Evolutionary conservation across 2,329 filamentous ascomycete genomes (phyloP).

Genomic region (Talaromyces albobiverticillius): DNA sequence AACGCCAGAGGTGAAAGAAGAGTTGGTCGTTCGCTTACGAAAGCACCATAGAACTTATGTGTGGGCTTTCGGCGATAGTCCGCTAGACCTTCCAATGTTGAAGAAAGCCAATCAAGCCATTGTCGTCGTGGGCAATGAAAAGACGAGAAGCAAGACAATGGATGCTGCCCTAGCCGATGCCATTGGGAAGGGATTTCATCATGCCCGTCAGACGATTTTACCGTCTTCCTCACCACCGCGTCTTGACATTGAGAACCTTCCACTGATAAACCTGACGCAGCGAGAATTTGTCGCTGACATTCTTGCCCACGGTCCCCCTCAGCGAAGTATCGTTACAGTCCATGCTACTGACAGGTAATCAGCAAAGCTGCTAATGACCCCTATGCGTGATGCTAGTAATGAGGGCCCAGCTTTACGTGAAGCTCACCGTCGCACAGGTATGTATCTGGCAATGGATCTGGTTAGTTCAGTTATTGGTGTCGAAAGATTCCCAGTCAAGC

Average conservation of each 20-base stretch:
- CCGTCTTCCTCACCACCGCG: constrained; percentile 40
- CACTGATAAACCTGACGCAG: constrained; percentile 36
- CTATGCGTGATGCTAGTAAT: constrained; percentile 51
- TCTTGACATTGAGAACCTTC: constrained; percentile 44
- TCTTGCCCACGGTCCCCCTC: constrained; percentile 13
- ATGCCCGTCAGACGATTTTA: constrained; percentile 48
- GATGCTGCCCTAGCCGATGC: constrained; percentile 42
- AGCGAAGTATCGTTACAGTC: constrained; percentile 16
- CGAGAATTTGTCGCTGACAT: constrained; percentile 25
- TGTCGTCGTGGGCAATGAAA: constrained; percentile 49
- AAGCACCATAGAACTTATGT: constrained; percentile 37
- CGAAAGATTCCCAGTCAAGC: constrained; percentile 47
- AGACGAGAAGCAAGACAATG: constrained; percentile 52
- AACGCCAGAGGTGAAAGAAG: constrained; percentile 50
- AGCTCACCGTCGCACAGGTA: constrained; percentile 50
- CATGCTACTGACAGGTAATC: constrained; percentile 47
- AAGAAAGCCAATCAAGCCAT: constrained; percentile 51
- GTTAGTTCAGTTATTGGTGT: constrained; percentile 47
- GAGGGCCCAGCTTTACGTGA: constrained; percentile 47
- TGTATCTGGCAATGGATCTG: constrained; percentile 53
- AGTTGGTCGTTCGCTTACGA: constrained; percentile 44
- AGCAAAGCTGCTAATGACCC: constrained; percentile 52
- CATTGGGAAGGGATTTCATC: constrained; percentile 43
- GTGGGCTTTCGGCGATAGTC: constrained; percentile 61
- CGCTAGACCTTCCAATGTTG: constrained; percentile 59